These are phyloP conservation scores for Penicillium sp. DNA, from an alignment of 2,329 filamentous ascomycete species.

Conservation along the genomic window DNA sequence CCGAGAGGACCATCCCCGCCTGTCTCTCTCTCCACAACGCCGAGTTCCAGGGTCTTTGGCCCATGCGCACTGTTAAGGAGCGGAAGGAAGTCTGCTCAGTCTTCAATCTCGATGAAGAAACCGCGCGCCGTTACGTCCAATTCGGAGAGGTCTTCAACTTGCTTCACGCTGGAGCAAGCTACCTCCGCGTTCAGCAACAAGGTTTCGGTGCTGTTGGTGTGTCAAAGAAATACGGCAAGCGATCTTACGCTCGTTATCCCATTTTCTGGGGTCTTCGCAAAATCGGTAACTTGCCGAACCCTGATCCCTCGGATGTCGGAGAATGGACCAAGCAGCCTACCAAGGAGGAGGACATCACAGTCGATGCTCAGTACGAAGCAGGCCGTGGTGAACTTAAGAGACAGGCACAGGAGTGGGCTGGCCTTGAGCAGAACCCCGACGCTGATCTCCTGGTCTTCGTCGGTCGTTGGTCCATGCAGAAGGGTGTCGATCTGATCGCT, in stretches of 20 bases:
- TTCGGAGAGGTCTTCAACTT: constrained; percentile 70
- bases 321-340: constrained; percentile 59
- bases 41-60: constrained; percentile 69
- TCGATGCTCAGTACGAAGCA: constrained; percentile 59
- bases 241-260: constrained; percentile 65
- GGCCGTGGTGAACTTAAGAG: constrained; percentile 55
- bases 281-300: constrained; percentile 64
- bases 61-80: constrained; percentile 63
- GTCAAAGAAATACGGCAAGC: constrained; percentile 68
- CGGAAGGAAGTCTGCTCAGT: constrained; percentile 64
- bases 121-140: constrained; percentile 63
- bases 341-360: constrained; percentile 48
- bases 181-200: constrained; percentile 65
- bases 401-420: constrained; percentile 68
- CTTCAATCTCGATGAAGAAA: constrained; percentile 61
- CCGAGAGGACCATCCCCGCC: constrained; percentile 57
- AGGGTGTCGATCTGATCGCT: constrained; percentile 67
- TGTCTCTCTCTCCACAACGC: constrained; percentile 69
- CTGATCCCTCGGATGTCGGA: constrained; percentile 64
- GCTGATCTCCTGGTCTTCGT: constrained; percentile 69
- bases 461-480: constrained; percentile 68
- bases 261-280: constrained; percentile 68
- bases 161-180: constrained; percentile 65
- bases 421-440: constrained; percentile 60
- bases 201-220: constrained; percentile 70